Conservation (phyloP, 345 rosid species). For the Euclidium syriacum region DNA sequence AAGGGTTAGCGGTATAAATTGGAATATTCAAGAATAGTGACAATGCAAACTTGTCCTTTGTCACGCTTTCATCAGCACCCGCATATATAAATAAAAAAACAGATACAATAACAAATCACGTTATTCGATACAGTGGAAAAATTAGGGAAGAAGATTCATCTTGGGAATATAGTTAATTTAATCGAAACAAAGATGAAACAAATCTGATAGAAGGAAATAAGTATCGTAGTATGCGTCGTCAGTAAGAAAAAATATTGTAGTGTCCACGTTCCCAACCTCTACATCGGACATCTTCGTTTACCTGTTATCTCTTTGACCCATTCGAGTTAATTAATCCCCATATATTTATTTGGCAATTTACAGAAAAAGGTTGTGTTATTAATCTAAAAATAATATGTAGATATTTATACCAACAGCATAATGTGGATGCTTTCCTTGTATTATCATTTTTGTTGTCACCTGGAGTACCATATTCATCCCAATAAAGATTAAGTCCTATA, state of each 20-base stretch:
- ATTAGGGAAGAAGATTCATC: constrained; percentile 3
- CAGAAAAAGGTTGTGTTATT: too few relatives aligned
- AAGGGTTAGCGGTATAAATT: neutral
- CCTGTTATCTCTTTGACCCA: constrained; percentile 10
- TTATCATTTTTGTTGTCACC: too few relatives aligned
- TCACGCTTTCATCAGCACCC: neutral
- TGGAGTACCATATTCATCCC: too few relatives aligned
- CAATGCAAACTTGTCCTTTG: neutral
- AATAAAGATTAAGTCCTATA: too few relatives aligned
- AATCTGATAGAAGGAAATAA: neutral
- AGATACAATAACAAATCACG: constrained; percentile 4
- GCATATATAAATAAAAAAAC: neutral
- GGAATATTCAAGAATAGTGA: neutral
- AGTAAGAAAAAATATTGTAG: constrained; percentile 11
- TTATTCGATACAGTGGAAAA: neutral
- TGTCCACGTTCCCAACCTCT: constrained; percentile 28
- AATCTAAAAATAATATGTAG: too few relatives aligned
- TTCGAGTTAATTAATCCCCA: neutral
- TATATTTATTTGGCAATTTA: neutral
- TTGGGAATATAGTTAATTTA: neutral
- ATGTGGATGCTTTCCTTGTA: too few relatives aligned
- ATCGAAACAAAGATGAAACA: neutral
- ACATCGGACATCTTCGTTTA: constrained; percentile 16
- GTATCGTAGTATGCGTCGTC: too few relatives aligned
- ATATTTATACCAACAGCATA: too few relatives aligned